phyloP scores from a whole-genome alignment of 371 early-diverging fungal species.

The Mucor circinelloides region DNA sequence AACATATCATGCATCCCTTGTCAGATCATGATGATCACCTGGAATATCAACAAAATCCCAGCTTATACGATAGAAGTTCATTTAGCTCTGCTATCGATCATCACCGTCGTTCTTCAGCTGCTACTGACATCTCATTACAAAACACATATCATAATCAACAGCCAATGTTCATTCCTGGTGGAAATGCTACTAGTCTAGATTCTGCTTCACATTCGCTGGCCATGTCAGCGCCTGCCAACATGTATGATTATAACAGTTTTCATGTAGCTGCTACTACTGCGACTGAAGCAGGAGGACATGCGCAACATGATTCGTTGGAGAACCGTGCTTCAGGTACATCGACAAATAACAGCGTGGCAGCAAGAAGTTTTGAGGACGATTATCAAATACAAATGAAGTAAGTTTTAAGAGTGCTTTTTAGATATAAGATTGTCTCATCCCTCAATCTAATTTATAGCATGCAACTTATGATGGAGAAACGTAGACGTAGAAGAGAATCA shows the following conservation, averaged over 20 bases:
- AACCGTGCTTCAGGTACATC: conserved; percentile 2
- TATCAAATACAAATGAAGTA: conserved; percentile 48
- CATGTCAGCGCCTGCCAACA: conserved; percentile 48
- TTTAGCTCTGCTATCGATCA: conserved; percentile 19
- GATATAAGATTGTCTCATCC: neutral
- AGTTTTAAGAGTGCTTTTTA: conserved; percentile 1
- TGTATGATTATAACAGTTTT: conserved; percentile 21
- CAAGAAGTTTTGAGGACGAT: conserved; percentile 47
- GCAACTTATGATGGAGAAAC: conserved; percentile 73
- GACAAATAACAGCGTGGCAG: conserved; percentile 11
- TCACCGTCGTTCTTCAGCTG: conserved; percentile 20
- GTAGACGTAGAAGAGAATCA: conserved; percentile 89
- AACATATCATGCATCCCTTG: conserved; percentile 17
- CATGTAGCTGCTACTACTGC: neutral
- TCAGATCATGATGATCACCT: conserved; percentile 16
- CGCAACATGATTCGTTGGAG: neutral
- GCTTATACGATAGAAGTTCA: conserved; percentile 6
- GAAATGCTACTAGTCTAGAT: neutral
- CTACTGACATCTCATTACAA: conserved; percentile 14
- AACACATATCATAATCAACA: conserved; percentile 15
- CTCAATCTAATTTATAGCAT: conserved; percentile 23
- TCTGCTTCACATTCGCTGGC: conserved; percentile 21
- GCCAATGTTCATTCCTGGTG: conserved; percentile 21
- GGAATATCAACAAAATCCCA: neutral
- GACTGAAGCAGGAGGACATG: no score